Evolutionary conservation across 192 early-diverging fungal genomes (phyloP), one percentile per base, ranked within the genome.

Genomic region (Backusella luteola): DNA sequence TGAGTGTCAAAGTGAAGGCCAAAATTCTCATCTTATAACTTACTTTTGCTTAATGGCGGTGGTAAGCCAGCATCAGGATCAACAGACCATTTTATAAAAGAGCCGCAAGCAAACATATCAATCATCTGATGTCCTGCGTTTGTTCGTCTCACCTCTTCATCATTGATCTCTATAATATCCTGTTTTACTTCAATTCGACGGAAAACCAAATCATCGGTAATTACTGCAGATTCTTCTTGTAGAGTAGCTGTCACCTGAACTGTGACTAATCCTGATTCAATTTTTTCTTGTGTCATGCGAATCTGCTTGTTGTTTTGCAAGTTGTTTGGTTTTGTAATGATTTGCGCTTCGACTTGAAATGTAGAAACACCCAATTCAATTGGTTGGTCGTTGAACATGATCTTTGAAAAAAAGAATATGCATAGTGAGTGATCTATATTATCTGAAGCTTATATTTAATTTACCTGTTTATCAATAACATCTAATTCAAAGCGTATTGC

Each of bases 401-500:
- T 73, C 88, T 89, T 78, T 49, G 34, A 67, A 67, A 23, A 63
- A 26, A 73, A 66, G 56, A 68, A 74, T 8, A 67, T 44, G 32
- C 32, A 75, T 44, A 12, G 35, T 41, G 46, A 32, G 49, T 66
- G 34, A 32, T 21, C 19, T 23, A 17, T 5, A 14, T 34, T 15
- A 23, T 34, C 15, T 49, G 1, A n/a, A 7, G 1, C n/a, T 19
- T n/a, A 49, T n/a, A n/a, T 1, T 7, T 49, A 6, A 0, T 49
- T 83, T 84, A 87, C 85, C 85, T 87, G 81, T 23, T 87, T 79
- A 36, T 88, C 78, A 35, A 84, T 52, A 17, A 90, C 79, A 71
- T 88, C 89, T 80, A 90, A 90, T 67, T 81, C 78, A 34, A 90
- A 81, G 32, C 84, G 81, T n/a, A 90, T 86, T 29, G 87, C 78